phyloP scores from a whole-genome alignment of 768 basidiomycete species.

The Pseudohyphozyma bogoriensis region DNA sequence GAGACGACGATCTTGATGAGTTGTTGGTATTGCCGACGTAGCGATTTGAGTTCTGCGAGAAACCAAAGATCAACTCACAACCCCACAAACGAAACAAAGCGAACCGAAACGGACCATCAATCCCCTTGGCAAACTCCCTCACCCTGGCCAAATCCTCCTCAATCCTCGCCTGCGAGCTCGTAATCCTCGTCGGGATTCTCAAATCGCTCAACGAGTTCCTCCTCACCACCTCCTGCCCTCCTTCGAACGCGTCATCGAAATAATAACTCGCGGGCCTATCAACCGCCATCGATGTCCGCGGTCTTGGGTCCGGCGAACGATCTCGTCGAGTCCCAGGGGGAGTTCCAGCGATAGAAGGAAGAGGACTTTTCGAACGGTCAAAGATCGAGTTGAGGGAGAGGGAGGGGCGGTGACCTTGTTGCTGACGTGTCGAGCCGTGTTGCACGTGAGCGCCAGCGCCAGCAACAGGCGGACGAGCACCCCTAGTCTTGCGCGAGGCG shows the following conservation, averaged over 20 bases:
- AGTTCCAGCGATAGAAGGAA: no score
- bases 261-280: background rate
- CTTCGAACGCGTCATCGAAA: background rate
- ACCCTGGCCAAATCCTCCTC: slow-evolving; percentile 34
- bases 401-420: slow-evolving; percentile 14
- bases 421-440: background rate
- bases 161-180: slow-evolving; percentile 34
- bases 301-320: background rate
- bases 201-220: slow-evolving; percentile 35
- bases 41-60: slow-evolving; percentile 26
- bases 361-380: background rate
- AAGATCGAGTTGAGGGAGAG: slow-evolving; percentile 22
- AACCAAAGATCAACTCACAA: background rate
- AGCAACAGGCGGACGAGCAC: background rate
- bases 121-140: slow-evolving; percentile 33
- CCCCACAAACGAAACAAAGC: background rate
- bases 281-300: slow-evolving; percentile 1
- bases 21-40: slow-evolving; percentile 11
- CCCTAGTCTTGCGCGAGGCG: background rate
- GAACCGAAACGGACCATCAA: slow-evolving; percentile 27
- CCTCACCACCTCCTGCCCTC: slow-evolving; percentile 3
- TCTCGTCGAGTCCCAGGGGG: background rate
- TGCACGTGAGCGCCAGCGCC: background rate
- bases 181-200: slow-evolving; percentile 33
- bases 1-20: slow-evolving; percentile 9